Percentiles rank a stretch among this genome's conserved stretches.
These are phyloP conservation scores for Guyanaporus albipodus DNA, from an alignment of 768 basidiomycete genomes.

Conservation along the genomic window DNA sequence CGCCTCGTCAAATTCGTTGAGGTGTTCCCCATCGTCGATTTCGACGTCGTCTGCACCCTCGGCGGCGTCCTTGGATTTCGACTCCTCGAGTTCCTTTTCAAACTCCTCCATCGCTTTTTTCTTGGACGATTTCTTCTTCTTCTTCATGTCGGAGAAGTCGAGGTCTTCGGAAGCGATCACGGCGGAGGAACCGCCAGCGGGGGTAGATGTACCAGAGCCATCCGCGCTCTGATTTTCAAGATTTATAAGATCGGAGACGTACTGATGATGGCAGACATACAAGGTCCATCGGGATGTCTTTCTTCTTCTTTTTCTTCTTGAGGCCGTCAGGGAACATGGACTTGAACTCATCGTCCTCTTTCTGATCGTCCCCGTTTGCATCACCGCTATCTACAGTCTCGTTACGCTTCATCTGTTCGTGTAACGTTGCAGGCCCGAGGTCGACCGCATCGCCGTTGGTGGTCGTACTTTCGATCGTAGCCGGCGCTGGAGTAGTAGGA, in stretches of 20 bases:
- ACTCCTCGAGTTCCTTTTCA: conserved; percentile 82
- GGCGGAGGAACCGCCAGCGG: conserved; percentile 38
- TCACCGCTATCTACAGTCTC: conserved; percentile 37
- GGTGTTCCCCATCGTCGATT: conserved; percentile 58
- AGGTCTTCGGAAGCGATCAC: conserved; percentile 64
- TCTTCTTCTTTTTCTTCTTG: conserved; percentile 94
- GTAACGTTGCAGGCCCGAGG: conserved; percentile 70
- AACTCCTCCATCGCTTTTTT: conserved; percentile 92
- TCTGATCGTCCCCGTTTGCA: conserved; percentile 38
- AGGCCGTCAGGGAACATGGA: conserved; percentile 79
- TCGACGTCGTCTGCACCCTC: conserved; percentile 55
- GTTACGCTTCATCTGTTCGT: conserved; percentile 63
- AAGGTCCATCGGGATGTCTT: conserved; percentile 81
- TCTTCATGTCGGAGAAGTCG: conserved; percentile 95
- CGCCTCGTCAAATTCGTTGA: conserved; percentile 69
- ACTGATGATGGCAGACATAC: conserved; percentile 39
- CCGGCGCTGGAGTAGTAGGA: conserved; percentile 74
- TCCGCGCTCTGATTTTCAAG: conserved; percentile 49
- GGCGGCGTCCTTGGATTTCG: conserved; percentile 61
- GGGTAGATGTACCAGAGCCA: conserved; percentile 62
- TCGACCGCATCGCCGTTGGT: conserved; percentile 70
- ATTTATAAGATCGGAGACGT: background rate
- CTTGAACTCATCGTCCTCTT: conserved; percentile 72
- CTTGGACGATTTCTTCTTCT: conserved; percentile 92
- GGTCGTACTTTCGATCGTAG: conserved; percentile 65